Percentiles rank a stretch among this genome's conserved stretches.
Conservation (phyloP, 2,329 filamentous ascomycete species). For the Massarina eburnea region DNA sequence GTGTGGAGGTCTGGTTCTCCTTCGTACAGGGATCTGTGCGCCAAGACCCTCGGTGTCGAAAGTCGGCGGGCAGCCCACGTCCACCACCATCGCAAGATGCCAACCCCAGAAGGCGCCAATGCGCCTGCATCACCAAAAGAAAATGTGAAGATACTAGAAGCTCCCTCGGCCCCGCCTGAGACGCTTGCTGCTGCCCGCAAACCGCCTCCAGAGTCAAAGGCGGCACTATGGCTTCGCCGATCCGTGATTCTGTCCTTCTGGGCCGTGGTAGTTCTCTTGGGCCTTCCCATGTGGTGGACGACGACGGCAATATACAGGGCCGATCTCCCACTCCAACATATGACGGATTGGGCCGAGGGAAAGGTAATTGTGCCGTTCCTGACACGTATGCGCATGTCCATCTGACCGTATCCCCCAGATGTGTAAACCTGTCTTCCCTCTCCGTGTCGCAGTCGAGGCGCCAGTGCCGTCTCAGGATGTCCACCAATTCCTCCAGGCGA, state of each 20-base stretch:
- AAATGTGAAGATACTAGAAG: neutral
- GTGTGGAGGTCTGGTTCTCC: too few species aligned
- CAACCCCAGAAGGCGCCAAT: constrained; percentile 21
- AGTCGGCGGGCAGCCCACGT: constrained; percentile 14
- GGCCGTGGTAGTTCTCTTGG: constrained; percentile 79
- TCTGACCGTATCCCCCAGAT: constrained; percentile 56
- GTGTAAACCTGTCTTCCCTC: constrained; percentile 84
- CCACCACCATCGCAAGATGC: constrained; percentile 30
- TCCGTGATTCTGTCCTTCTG: constrained; percentile 86
- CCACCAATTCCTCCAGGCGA: constrained; percentile 73
- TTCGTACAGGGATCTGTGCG: neutral
- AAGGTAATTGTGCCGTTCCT: constrained; percentile 59
- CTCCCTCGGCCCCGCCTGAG: too few species aligned
- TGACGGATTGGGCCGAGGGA: constrained; percentile 90
- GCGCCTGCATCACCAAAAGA: constrained; percentile 17
- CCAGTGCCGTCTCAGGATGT: constrained; percentile 68
- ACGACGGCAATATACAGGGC: constrained; percentile 93
- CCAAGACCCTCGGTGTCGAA: constrained; percentile 10
- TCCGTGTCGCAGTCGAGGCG: constrained; percentile 77
- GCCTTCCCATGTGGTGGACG: constrained; percentile 92
- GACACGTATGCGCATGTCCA: neutral
- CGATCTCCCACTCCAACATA: constrained; percentile 76
- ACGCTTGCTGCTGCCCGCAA: constrained; percentile 13
- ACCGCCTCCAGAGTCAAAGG: constrained; percentile 76
- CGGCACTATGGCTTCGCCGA: constrained; percentile 69